Evolutionary conservation across 1,139 yeast genomes (phyloP).

Genomic region (Zygoascus meyerae): DNA sequence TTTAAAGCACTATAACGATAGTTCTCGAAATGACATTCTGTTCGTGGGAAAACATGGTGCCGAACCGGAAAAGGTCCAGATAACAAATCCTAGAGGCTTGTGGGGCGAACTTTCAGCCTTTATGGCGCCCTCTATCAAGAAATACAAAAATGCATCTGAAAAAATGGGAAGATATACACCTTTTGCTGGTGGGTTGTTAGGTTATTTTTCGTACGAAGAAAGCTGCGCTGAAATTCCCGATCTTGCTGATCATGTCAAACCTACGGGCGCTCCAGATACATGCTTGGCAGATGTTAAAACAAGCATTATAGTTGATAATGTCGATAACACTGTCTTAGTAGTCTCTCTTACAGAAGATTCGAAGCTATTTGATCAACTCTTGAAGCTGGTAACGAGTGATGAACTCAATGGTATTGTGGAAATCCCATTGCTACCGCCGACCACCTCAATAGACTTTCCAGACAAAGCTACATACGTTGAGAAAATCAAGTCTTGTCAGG

Average conservation of each 20-base stretch:
- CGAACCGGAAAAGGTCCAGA: constrained; percentile 1
- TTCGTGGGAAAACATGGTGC: constrained; percentile 31
- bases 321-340: constrained; percentile 45
- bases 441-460: constrained; percentile 38
- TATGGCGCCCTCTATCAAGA: constrained; percentile 40
- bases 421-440: constrained; percentile 1
- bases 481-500: constrained; percentile 62
- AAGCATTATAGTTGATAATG: constrained; percentile 51
- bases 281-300: constrained; percentile 69
- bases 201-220: constrained; percentile 72
- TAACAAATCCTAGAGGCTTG: constrained; percentile 26
- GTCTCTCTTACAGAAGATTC: constrained; percentile 41
- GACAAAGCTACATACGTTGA: constrained; percentile 47
- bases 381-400: background rate
- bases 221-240: constrained; percentile 34
- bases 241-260: background rate
- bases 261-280: constrained; percentile 56
- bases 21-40: constrained; percentile 19
- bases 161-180: constrained; percentile 19
- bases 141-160: constrained; percentile 16
- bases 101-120: constrained; percentile 49
- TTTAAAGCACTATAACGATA: constrained; percentile 55
- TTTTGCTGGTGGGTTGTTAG: constrained; percentile 84
- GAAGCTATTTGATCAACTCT: background rate
- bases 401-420: background rate